These are phyloP conservation scores for Botrytis sinoallii DNA, from an alignment of 2,329 filamentous ascomycete species.

Conservation along the genomic window DNA sequence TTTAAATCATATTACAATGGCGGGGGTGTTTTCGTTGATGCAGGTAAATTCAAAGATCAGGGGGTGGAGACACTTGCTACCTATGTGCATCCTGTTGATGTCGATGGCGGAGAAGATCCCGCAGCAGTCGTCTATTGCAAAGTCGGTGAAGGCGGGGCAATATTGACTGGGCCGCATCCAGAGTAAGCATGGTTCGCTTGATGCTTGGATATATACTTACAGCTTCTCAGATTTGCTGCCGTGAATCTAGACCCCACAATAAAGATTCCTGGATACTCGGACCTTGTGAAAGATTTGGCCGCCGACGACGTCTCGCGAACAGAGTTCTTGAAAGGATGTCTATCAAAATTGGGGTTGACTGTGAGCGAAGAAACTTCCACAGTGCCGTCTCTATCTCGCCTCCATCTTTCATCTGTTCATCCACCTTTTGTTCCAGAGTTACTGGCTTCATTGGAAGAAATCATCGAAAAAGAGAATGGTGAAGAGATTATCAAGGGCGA, in stretches of 20 bases:
- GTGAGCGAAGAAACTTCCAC: conserved; percentile 66
- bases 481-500: conserved; percentile 75
- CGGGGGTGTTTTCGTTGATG: conserved; percentile 87
- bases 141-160: conserved; percentile 72
- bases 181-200: conserved; percentile 59
- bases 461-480: conserved; percentile 62
- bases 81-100: conserved; percentile 70
- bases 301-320: conserved; percentile 68
- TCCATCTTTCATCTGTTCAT: conserved; percentile 75
- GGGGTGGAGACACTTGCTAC: conserved; percentile 80
- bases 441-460: conserved; percentile 62
- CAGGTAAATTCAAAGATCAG: conserved; percentile 55
- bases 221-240: conserved; percentile 67
- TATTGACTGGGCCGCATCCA: conserved; percentile 87
- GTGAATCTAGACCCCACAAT: conserved; percentile 70
- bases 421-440: conserved; percentile 64
- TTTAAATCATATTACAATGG: conserved; percentile 90
- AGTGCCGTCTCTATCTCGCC: conserved; percentile 74
- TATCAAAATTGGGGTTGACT: conserved; percentile 77
- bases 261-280: conserved; percentile 64
- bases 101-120: conserved; percentile 72
- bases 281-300: conserved; percentile 64
- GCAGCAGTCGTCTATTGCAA: conserved; percentile 83
- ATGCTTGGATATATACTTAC: conserved; percentile 7
- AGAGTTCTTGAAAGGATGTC: conserved; percentile 73